A percentile compares a stretch with the other conserved stretches of the same genome.
These are phyloP conservation scores for Suillus bovinus DNA, from an alignment of 768 basidiomycete genomes.

Conservation along the genomic window DNA sequence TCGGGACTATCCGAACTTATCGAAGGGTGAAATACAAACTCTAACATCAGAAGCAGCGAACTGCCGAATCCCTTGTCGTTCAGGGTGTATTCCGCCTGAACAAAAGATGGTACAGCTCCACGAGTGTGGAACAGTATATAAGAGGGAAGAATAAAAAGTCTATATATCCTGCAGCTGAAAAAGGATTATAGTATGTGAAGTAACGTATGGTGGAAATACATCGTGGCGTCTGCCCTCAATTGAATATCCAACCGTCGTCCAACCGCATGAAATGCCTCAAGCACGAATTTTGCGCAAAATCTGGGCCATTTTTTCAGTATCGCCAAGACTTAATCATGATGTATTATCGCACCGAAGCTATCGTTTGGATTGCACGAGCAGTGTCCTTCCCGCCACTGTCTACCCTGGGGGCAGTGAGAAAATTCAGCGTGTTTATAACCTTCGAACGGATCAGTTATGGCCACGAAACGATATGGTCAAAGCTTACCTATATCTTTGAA, in stretches of 20 bases:
- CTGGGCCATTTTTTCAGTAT: slow-evolving; percentile 15
- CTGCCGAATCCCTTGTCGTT: too few relatives aligned
- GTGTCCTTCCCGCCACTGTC: slow-evolving; percentile 69
- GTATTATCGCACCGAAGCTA: slow-evolving; percentile 60
- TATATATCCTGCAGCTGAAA: too few relatives aligned
- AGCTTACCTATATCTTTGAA: slow-evolving; percentile 81
- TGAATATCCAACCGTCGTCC: slow-evolving; percentile 13
- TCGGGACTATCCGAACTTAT: too few relatives aligned
- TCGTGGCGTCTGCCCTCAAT: not conserved
- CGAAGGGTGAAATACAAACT: too few relatives aligned
- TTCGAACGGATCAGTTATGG: slow-evolving; percentile 10
- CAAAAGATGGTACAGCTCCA: too few relatives aligned
- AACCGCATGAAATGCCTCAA: slow-evolving; percentile 30
- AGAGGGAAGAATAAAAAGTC: too few relatives aligned
- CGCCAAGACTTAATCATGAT: not conserved
- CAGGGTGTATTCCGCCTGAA: too few relatives aligned
- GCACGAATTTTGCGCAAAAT: slow-evolving; percentile 31
- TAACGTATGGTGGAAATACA: not conserved
- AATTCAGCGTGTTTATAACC: slow-evolving; percentile 90
- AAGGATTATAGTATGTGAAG: too few relatives aligned
- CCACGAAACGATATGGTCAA: not conserved
- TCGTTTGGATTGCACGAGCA: slow-evolving; percentile 84
- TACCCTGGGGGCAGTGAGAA: slow-evolving; percentile 84
- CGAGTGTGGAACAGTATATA: too few relatives aligned
- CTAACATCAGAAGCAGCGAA: too few relatives aligned